Base-by-base conservation (phyloP, 176 grass and related monocot genomes). In the Aechmea fasciata region DNA sequence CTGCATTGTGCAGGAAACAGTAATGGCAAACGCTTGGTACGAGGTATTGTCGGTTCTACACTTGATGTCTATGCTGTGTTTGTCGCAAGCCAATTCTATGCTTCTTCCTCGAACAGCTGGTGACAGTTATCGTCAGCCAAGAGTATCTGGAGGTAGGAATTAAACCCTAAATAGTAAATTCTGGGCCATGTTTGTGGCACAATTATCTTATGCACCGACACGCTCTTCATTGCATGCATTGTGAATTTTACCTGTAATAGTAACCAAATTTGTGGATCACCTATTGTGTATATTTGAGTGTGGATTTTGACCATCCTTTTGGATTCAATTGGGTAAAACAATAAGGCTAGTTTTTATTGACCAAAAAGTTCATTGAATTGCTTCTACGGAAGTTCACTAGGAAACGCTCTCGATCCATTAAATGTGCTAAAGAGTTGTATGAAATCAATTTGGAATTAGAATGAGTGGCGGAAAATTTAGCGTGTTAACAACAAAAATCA, bases 41-140 rank as follows among this genome's bases (percentile, higher is more conserved):
- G 93, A 96, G 86, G 86, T 85, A 33, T 63, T 96, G n/a, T 96
- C 93, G 4, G 83, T 87, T 47, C 71, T 92, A 67, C 86, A 92
- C 26, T 82, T 92, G 75, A 92, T 96, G 83, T 69, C 85, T 48
- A 75, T 89, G 81, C 54, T 96, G 68, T 76, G 75, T 73, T 72
- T 96, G 71, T 88, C 78, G 9, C 83, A 87, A 55, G 92, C 86
- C 0, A 96, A 96, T 52, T 79, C 66, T 47, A 66, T 92, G 71
- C 92, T 96, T 78, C 78, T 96, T 75, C 86, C 92, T 66, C 91
- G 87, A 75, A 84, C 67, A 66, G 82, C 88, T n/a, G 73, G 84
- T 0, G 92, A 96, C 9, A 85, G 86, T 26, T 87, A 83, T 77
- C 92, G 89, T 77, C 92, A 92, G 49, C 49, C 86, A 48, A 96